These are phyloP conservation scores for Cladosporium sp. DNA, from an alignment of 2,329 filamentous ascomycete species.

Conservation along the genomic window DNA sequence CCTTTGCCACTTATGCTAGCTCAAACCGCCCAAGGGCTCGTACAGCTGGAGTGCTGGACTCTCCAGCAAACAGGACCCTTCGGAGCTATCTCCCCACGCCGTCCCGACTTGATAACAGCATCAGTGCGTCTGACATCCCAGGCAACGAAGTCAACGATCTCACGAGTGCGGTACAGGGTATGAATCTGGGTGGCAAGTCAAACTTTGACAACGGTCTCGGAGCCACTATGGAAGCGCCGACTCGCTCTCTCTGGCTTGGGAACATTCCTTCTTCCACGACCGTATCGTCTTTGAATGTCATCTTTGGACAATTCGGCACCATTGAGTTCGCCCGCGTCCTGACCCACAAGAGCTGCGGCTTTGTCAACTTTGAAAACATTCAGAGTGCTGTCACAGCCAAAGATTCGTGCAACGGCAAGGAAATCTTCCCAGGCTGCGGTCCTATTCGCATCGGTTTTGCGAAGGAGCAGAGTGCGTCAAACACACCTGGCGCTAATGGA, in stretches of 20 bases:
- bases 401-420: slow-evolving; percentile 84
- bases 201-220: slow-evolving; percentile 68
- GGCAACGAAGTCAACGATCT: slow-evolving; percentile 73
- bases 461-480: slow-evolving; percentile 84
- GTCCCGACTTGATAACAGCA: slow-evolving; percentile 69
- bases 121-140: slow-evolving; percentile 70
- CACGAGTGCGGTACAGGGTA: slow-evolving; percentile 73
- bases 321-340: slow-evolving; percentile 90
- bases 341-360: slow-evolving; percentile 98
- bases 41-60: slow-evolving; percentile 87
- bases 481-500: slow-evolving; percentile 83
- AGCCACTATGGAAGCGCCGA: slow-evolving; percentile 78
- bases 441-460: slow-evolving; percentile 95
- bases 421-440: slow-evolving; percentile 95
- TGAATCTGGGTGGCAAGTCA: slow-evolving; percentile 66
- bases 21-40: slow-evolving; percentile 79
- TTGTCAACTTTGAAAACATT: slow-evolving; percentile 91
- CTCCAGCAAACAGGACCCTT: slow-evolving; percentile 60
- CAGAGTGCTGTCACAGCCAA: slow-evolving; percentile 91
- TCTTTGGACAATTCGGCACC: slow-evolving; percentile 88
- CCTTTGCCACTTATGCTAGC: slow-evolving; percentile 80
- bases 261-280: slow-evolving; percentile 97
- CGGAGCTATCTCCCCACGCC: slow-evolving; percentile 69
- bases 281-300: slow-evolving; percentile 87
- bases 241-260: slow-evolving; percentile 91